These are phyloP conservation scores for Piedraia hortae DNA, from an alignment of 2,329 filamentous ascomycete genomes.

Conservation along the genomic window DNA sequence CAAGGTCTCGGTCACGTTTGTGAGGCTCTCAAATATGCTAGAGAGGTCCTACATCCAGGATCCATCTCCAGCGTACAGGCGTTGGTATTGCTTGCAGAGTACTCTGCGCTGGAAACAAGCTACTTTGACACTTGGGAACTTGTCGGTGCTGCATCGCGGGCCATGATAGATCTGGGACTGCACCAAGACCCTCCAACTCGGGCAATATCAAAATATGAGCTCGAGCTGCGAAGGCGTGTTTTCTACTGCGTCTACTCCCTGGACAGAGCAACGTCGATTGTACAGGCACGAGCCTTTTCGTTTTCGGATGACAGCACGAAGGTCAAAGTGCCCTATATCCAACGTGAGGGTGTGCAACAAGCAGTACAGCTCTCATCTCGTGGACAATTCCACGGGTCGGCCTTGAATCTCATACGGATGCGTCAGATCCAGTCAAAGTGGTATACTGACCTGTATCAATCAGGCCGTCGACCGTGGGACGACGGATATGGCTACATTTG, in stretches of 20 bases:
- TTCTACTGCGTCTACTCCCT: slow-evolving; percentile 81
- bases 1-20: slow-evolving; percentile 32
- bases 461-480: slow-evolving; percentile 36
- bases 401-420: slow-evolving; percentile 53
- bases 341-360: slow-evolving; percentile 5
- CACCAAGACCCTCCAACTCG: slow-evolving; percentile 70
- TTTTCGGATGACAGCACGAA: slow-evolving; percentile 75
- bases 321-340: slow-evolving; percentile 41
- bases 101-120: slow-evolving; percentile 65
- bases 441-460: slow-evolving; percentile 73
- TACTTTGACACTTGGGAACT: slow-evolving; percentile 90
- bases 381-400: slow-evolving; percentile 34
- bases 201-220: slow-evolving; percentile 36
- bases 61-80: slow-evolving; percentile 69
- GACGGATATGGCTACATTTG: slow-evolving; percentile 47
- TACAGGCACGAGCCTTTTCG: slow-evolving; percentile 65
- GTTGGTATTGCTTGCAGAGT: slow-evolving; percentile 60
- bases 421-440: slow-evolving; percentile 66
- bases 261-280: slow-evolving; percentile 73
- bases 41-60: slow-evolving; percentile 61
- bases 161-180: slow-evolving; percentile 67
- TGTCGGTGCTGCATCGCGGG: slow-evolving; percentile 68
- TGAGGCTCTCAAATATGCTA: slow-evolving; percentile 47
- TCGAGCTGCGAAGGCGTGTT: slow-evolving; percentile 55
- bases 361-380: slow-evolving; percentile 13